Evolutionary conservation across 352 stramenopile genomes (phyloP).

Genomic region (Phytophthora kernoviae): DNA sequence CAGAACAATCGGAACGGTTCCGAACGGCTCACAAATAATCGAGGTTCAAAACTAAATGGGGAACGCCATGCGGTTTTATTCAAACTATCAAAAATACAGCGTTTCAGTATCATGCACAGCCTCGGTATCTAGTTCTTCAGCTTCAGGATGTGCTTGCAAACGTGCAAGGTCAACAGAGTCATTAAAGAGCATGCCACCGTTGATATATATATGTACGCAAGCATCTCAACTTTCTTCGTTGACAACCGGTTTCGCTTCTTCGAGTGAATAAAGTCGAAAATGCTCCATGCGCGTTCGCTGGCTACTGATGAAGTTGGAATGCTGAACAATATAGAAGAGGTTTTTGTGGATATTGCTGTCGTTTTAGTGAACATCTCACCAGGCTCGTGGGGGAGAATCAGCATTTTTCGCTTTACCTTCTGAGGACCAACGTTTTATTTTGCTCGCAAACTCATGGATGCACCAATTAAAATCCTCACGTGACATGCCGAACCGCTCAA

Average conservation of each 20-base stretch:
- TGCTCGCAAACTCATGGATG: not conserved
- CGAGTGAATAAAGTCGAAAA: conserved; percentile 3
- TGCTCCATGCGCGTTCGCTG: conserved; percentile 8
- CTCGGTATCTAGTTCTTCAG: not conserved
- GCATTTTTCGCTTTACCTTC: not conserved
- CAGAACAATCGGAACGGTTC: too few species aligned
- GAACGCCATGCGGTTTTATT: too few species aligned
- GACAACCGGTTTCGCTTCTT: conserved; percentile 1
- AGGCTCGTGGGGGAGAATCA: not conserved
- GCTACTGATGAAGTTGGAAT: conserved; percentile 8
- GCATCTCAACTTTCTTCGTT: conserved; percentile 1
- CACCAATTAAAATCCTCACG: not conserved
- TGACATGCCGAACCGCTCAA: not conserved
- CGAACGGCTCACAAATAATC: too few species aligned
- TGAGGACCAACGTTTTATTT: not conserved
- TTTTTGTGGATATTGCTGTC: not conserved
- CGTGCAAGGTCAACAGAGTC: not conserved
- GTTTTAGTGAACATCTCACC: not conserved
- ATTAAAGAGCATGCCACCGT: not conserved
- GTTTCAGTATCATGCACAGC: not conserved
- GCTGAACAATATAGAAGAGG: not conserved
- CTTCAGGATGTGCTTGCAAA: not conserved
- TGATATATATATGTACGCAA: conserved; percentile 6
- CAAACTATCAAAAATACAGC: not conserved
- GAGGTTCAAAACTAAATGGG: too few species aligned